A percentile compares a stretch with the other conserved stretches of the same genome.
phyloP scores from a whole-genome alignment of 306 rosid species.

The Ziziphus jujuba region DNA sequence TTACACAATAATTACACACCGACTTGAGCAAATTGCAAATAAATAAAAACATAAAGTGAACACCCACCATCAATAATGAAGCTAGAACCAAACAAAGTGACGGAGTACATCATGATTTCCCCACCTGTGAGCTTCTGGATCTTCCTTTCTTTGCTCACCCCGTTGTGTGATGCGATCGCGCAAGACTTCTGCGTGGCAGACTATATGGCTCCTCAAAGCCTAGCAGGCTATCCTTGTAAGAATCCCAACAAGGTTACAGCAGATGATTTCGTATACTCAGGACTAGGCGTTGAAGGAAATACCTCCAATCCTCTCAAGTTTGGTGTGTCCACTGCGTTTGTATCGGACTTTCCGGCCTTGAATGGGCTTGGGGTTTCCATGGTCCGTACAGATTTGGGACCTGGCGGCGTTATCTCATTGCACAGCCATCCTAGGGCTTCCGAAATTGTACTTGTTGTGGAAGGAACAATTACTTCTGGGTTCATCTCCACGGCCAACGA shows the following conservation, averaged over 20 bases:
- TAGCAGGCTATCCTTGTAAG: slow-evolving; percentile 66
- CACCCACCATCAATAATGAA: too few relatives aligned
- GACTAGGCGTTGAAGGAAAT: slow-evolving; percentile 49
- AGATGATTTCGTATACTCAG: slow-evolving; percentile 55
- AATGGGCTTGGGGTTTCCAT: slow-evolving; percentile 75
- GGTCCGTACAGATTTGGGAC: slow-evolving; percentile 59
- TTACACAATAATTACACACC: too few relatives aligned
- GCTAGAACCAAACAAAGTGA: not conserved
- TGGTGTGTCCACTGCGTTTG: slow-evolving; percentile 77
- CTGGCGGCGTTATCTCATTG: slow-evolving; percentile 67
- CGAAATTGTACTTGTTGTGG: slow-evolving; percentile 49
- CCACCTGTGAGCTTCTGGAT: not conserved
- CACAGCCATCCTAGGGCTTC: slow-evolving; percentile 81
- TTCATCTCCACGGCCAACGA: slow-evolving; percentile 49
- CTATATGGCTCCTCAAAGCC: slow-evolving; percentile 48
- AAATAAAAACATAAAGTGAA: too few relatives aligned
- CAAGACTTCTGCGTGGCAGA: slow-evolving; percentile 85
- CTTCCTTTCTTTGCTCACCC: slow-evolving; percentile 45
- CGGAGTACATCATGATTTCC: too few relatives aligned
- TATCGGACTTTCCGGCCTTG: slow-evolving; percentile 58
- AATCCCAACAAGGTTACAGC: slow-evolving; percentile 37
- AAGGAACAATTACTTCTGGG: slow-evolving; percentile 57
- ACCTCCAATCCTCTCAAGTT: slow-evolving; percentile 55
- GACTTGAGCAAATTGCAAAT: too few relatives aligned
- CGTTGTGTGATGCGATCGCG: slow-evolving; percentile 47